Percentiles rank a stretch among this genome's conserved stretches.
Conservation (phyloP, 1,139 yeast species). For the Pichia norvegensis region DNA sequence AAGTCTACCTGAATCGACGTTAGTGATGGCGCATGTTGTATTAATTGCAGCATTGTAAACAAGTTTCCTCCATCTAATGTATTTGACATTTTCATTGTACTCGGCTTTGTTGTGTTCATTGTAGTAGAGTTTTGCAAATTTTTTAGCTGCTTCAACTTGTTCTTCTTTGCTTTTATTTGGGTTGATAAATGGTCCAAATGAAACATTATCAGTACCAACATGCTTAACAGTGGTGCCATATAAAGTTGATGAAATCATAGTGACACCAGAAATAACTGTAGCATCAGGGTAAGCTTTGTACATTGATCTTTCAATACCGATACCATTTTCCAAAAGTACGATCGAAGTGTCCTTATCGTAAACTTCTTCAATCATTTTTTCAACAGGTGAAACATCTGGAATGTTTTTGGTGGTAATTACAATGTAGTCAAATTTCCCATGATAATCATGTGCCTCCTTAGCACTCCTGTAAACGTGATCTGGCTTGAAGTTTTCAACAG, state of each 20-base stretch:
- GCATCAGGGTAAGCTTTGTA: slow-evolving; percentile 50
- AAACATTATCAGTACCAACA: slow-evolving; percentile 43
- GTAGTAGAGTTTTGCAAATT: slow-evolving; percentile 44
- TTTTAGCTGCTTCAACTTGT: slow-evolving; percentile 29
- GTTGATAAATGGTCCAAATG: slow-evolving; percentile 48
- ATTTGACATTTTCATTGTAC: slow-evolving; percentile 42
- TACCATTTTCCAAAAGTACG: slow-evolving; percentile 65
- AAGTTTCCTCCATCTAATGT: slow-evolving; percentile 64
- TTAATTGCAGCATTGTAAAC: slow-evolving; percentile 64
- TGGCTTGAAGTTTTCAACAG: slow-evolving; percentile 47
- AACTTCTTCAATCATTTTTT: slow-evolving; percentile 52
- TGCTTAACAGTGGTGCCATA: slow-evolving; percentile 44
- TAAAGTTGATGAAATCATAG: slow-evolving; percentile 60
- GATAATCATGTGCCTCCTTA: slow-evolving; percentile 21
- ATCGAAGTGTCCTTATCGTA: slow-evolving; percentile 45
- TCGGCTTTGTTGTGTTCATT: slow-evolving; percentile 38
- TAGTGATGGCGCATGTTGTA: slow-evolving; percentile 51
- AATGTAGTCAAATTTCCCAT: slow-evolving; percentile 57
- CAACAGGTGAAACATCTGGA: slow-evolving; percentile 58
- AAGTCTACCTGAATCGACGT: slow-evolving; percentile 53
- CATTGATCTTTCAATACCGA: slow-evolving; percentile 61
- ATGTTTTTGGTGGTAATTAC: slow-evolving; percentile 65
- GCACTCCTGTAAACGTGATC: slow-evolving; percentile 32
- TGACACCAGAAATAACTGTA: slow-evolving; percentile 57
- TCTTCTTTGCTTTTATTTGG: slow-evolving; percentile 25